Conservation (phyloP, 495 filamentous ascomycete genomes). For the Talaromyces adpressus region DNA sequence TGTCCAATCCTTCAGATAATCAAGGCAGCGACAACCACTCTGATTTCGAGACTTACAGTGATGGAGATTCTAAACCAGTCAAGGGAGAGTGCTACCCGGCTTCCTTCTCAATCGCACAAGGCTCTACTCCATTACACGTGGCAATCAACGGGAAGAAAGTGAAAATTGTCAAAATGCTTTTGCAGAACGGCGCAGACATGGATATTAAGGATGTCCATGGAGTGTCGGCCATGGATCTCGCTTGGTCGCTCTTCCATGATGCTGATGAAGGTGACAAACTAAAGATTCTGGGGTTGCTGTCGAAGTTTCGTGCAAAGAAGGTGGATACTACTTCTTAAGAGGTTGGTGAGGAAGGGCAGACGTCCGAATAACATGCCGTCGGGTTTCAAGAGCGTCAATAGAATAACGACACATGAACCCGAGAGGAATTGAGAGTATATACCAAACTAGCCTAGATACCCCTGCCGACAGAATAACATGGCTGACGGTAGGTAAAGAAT, state of each 20-base stretch:
- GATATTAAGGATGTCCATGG: neutral
- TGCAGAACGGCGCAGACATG: conserved; percentile 6
- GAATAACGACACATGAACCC: neutral
- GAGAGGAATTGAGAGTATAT: neutral
- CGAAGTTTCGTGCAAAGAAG: neutral
- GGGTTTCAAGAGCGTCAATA: neutral
- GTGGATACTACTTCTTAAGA: neutral
- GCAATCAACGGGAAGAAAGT: conserved; percentile 16
- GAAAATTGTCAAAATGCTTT: conserved; percentile 14
- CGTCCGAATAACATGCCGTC: neutral
- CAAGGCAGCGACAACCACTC: neutral
- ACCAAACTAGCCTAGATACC: neutral
- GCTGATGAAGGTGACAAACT: neutral
- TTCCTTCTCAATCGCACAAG: neutral
- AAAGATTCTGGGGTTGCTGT: neutral
- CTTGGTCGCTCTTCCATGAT: neutral
- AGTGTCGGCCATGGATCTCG: neutral
- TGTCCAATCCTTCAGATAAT: neutral
- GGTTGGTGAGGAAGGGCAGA: neutral
- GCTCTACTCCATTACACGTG: conserved; percentile 15
- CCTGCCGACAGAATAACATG: too few relatives aligned
- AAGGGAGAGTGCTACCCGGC: neutral
- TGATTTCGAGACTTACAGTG: too few relatives aligned
- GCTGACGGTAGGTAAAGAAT: too few relatives aligned
- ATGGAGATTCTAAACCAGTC: too few relatives aligned